These are phyloP conservation scores for Nothophaeocryptopus gaeumannii DNA, from an alignment of 2,329 filamentous ascomycete genomes.

Conservation along the genomic window DNA sequence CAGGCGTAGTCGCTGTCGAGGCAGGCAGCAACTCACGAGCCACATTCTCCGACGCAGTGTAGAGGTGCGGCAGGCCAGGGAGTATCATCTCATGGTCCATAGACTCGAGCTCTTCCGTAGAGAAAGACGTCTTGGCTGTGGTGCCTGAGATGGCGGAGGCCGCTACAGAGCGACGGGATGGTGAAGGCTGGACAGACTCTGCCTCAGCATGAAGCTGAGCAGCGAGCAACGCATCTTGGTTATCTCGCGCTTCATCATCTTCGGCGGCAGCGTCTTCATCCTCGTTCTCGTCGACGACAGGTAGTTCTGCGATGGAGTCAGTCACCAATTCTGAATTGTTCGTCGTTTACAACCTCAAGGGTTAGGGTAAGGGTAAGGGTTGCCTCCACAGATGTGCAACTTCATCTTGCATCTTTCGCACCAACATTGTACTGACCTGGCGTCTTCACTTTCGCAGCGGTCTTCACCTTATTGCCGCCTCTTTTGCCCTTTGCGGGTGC, in stretches of 20 bases:
- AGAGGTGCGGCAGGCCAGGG: slow-evolving; percentile 40
- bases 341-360: too few species aligned
- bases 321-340: background rate
- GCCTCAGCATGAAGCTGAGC: slow-evolving; percentile 24
- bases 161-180: slow-evolving; percentile 12
- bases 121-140: slow-evolving; percentile 47
- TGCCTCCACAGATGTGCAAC: too few species aligned
- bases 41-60: slow-evolving; percentile 28
- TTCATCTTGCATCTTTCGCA: too few species aligned
- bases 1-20: slow-evolving; percentile 23
- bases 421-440: too few species aligned
- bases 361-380: too few species aligned
- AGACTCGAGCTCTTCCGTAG: slow-evolving; percentile 42
- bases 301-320: slow-evolving; percentile 3
- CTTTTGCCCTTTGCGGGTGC: background rate
- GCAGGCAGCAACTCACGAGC: slow-evolving; percentile 29
- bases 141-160: slow-evolving; percentile 47
- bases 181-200: slow-evolving; percentile 6
- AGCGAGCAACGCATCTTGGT: slow-evolving; percentile 8
- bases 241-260: background rate
- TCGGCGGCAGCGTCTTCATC: slow-evolving; percentile 5
- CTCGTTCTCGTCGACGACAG: slow-evolving; percentile 9
- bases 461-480: background rate
- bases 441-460: too few species aligned
- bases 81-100: slow-evolving; percentile 44